These are phyloP conservation scores for Saccharomycopsis fibuligera DNA, from an alignment of 805 yeast genomes.

Conservation along the genomic window DNA sequence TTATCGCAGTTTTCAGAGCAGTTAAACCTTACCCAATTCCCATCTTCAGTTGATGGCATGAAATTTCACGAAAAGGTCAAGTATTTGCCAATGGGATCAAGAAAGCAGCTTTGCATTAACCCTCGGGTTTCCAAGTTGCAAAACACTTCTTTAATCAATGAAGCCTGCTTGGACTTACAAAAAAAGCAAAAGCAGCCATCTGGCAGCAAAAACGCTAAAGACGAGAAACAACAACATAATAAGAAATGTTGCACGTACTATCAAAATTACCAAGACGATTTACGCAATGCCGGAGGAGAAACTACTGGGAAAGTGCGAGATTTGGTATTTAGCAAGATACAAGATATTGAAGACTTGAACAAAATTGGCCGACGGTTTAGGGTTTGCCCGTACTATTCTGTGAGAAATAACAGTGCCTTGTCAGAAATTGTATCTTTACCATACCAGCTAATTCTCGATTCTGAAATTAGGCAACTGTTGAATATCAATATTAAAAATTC, in stretches of 20 bases:
- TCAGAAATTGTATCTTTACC: slow-evolving; percentile 82
- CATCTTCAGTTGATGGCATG: slow-evolving; percentile 34
- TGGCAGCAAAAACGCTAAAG: slow-evolving; percentile 2
- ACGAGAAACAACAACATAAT: slow-evolving; percentile 9
- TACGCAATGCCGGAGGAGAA: slow-evolving; percentile 23
- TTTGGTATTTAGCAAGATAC: slow-evolving; percentile 39
- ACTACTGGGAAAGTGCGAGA: slow-evolving; percentile 40
- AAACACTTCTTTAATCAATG: slow-evolving; percentile 58
- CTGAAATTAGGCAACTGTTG: slow-evolving; percentile 51
- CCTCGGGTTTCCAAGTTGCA: slow-evolving; percentile 46
- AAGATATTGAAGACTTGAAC: slow-evolving; percentile 67
- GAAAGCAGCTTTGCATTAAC: slow-evolving; percentile 80
- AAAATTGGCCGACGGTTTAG: slow-evolving; percentile 47
- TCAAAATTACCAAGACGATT: slow-evolving; percentile 29
- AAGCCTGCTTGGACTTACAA: slow-evolving; percentile 72
- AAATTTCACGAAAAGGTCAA: slow-evolving; percentile 46
- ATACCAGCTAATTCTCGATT: slow-evolving; percentile 64
- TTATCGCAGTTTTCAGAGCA: slow-evolving; percentile 75
- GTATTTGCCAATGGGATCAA: slow-evolving; percentile 70
- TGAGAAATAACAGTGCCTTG: slow-evolving; percentile 46
- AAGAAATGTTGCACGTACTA: slow-evolving; percentile 36
- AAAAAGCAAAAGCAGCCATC: slow-evolving; percentile 30
- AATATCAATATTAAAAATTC: slow-evolving; percentile 55
- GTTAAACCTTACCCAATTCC: slow-evolving; percentile 52
- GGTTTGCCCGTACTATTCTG: slow-evolving; percentile 80